Conservation (phyloP, 2,329 filamentous ascomycete genomes). For the Fusarium hainanense region DNA sequence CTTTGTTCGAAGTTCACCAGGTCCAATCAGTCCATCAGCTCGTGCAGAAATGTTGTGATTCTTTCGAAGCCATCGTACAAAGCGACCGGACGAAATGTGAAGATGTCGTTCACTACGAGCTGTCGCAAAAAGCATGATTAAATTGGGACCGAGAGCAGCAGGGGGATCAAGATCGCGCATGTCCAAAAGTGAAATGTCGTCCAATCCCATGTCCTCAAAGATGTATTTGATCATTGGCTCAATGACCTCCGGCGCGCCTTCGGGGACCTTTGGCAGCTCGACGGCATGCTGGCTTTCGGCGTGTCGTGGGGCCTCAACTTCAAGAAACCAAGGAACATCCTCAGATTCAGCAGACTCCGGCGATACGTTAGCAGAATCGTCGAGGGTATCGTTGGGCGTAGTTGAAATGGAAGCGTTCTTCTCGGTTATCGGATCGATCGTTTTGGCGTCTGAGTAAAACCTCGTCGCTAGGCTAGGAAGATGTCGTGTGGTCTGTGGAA, state of each 20-base stretch:
- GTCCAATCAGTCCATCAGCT: conserved; percentile 88
- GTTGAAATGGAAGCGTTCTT: conserved; percentile 23
- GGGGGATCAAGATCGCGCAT: conserved; percentile 86
- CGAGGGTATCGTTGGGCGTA: conserved; percentile 27
- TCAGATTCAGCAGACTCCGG: conserved; percentile 48
- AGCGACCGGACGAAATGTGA: conserved; percentile 88
- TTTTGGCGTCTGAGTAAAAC: conserved; percentile 39
- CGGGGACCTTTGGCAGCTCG: conserved; percentile 67
- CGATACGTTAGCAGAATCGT: conserved; percentile 39
- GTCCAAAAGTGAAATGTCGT: conserved; percentile 83
- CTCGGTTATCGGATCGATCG: conserved; percentile 16
- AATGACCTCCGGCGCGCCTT: conserved; percentile 76
- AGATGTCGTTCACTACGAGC: conserved; percentile 93
- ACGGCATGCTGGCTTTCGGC: conserved; percentile 60
- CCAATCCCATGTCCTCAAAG: conserved; percentile 86
- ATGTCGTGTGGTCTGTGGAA: conserved; percentile 37
- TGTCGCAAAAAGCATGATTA: conserved; percentile 93
- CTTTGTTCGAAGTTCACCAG: conserved; percentile 91
- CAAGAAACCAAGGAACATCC: conserved; percentile 84
- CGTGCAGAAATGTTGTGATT: conserved; percentile 77
- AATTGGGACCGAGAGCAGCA: conserved; percentile 84
- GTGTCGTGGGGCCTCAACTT: conserved; percentile 71
- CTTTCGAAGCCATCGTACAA: conserved; percentile 85
- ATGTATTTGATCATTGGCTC: conserved; percentile 79
- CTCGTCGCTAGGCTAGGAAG: conserved; percentile 38